Evolutionary conservation across 768 basidiomycete species (phyloP).

Genomic region (Macrolepiota albuminosa): DNA sequence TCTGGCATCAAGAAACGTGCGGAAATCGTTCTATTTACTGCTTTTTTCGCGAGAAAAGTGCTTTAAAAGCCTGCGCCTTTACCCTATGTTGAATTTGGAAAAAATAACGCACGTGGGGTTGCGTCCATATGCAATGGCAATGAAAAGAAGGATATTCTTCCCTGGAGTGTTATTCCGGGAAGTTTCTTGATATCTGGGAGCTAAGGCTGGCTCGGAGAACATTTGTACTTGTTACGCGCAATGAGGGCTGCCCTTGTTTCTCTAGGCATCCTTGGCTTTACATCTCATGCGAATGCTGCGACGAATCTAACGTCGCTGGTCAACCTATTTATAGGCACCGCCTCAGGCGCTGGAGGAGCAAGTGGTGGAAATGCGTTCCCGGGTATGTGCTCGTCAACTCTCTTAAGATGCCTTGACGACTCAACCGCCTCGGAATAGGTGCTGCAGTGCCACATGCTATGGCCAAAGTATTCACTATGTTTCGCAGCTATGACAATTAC

Average conservation of each 20-base stretch:
- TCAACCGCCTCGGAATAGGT: slow-evolving; percentile 16
- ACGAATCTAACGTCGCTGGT: slow-evolving; percentile 40
- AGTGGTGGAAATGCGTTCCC: slow-evolving; percentile 48
- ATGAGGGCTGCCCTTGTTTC: neutral
- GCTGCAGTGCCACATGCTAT: slow-evolving; percentile 47
- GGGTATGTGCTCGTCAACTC: slow-evolving; percentile 19
- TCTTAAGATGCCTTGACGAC: neutral
- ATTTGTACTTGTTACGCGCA: neutral
- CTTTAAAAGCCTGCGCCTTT: neutral
- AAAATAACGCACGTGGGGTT: slow-evolving; percentile 2
- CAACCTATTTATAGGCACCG: slow-evolving; percentile 48
- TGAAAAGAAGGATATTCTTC: neutral
- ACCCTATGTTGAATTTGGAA: neutral
- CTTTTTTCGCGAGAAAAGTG: neutral
- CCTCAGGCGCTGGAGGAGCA: slow-evolving; percentile 38
- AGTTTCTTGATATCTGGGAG: neutral
- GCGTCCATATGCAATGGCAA: neutral
- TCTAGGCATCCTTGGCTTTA: neutral
- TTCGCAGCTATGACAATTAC: neutral
- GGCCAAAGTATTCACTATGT: slow-evolving; percentile 36
- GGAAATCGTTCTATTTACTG: neutral
- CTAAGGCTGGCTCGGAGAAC: neutral
- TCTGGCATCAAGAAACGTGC: neutral
- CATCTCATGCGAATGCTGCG: slow-evolving; percentile 5
- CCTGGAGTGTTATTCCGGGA: neutral